Percentiles rank a stretch among this genome's conserved stretches.
phyloP scores from a whole-genome alignment of 2,329 filamentous ascomycete genomes.

The Nemania sp. region DNA sequence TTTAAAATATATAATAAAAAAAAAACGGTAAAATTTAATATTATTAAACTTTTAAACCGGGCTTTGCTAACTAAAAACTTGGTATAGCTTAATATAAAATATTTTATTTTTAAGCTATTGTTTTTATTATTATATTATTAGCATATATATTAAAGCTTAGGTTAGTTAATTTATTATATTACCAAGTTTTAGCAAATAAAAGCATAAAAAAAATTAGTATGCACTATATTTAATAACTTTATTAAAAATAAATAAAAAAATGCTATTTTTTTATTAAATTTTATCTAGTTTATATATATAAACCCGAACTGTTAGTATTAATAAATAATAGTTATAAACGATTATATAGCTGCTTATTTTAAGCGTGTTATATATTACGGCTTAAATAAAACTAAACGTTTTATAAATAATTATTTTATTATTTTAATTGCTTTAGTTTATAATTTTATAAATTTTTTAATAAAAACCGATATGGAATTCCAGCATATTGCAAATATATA shows the following conservation, averaged over 20 bases:
- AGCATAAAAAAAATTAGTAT: not conserved
- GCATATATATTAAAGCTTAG: not conserved
- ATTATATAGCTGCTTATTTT: not conserved
- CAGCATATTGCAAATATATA: not conserved
- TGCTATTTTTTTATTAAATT: not conserved
- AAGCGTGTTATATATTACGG: not conserved
- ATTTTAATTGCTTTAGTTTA: not conserved
- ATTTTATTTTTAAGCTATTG: not conserved
- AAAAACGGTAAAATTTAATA: not conserved
- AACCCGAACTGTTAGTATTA: not conserved
- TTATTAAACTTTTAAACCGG: not conserved
- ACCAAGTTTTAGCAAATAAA: not conserved
- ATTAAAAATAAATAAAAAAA: not conserved
- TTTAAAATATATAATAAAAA: not conserved
- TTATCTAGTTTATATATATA: not conserved
- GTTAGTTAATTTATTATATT: not conserved
- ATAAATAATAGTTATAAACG: not conserved
- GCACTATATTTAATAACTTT: not conserved
- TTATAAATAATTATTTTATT: not conserved
- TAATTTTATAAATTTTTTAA: not conserved
- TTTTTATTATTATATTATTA: not conserved
- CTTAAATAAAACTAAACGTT: not conserved
- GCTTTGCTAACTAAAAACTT: not conserved
- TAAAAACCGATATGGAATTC: not conserved
- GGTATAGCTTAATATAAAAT: not conserved